phyloP scores from a whole-genome alignment of 768 basidiomycete genomes.

The Coprinopsis strossmayeri region DNA sequence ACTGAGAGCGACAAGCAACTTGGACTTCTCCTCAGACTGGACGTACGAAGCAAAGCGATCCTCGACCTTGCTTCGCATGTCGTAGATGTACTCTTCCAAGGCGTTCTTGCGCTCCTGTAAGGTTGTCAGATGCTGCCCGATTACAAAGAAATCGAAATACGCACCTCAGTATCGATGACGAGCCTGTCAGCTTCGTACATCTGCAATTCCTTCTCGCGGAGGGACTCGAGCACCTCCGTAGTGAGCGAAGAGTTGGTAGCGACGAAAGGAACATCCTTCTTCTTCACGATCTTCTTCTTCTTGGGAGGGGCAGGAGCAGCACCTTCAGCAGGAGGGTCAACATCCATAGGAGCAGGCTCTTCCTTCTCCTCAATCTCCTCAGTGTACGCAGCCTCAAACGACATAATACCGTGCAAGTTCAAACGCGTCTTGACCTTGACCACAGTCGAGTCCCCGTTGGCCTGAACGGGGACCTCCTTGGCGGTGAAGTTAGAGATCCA shows the following conservation, averaged over 20 bases:
- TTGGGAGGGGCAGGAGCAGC: constrained; percentile 47
- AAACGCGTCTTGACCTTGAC: constrained; percentile 91
- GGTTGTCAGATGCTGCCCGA: background rate
- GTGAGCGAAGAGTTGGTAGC: constrained; percentile 61
- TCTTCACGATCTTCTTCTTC: constrained; percentile 83
- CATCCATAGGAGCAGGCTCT: constrained; percentile 63
- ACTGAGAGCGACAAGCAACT: constrained; percentile 60
- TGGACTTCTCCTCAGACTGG: constrained; percentile 68
- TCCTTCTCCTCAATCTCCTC: constrained; percentile 82
- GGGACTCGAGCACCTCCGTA: constrained; percentile 50
- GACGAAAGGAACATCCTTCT: constrained; percentile 75
- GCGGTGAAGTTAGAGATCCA: constrained; percentile 80
- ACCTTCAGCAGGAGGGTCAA: constrained; percentile 35
- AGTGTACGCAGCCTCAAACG: constrained; percentile 80
- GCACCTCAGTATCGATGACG: constrained; percentile 93
- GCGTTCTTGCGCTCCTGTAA: constrained; percentile 93
- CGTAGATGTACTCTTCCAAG: constrained; percentile 97
- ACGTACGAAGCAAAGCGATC: constrained; percentile 78
- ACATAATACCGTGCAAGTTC: constrained; percentile 80
- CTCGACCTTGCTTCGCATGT: constrained; percentile 88
- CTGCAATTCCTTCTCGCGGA: constrained; percentile 77
- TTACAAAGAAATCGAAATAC: constrained; percentile 16
- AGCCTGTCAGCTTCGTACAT: constrained; percentile 93
- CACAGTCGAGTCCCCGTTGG: constrained; percentile 66
- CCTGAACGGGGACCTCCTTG: constrained; percentile 67